phyloP scores from a whole-genome alignment of 495 filamentous ascomycete genomes.

The Pseudevernia furfuracea region DNA sequence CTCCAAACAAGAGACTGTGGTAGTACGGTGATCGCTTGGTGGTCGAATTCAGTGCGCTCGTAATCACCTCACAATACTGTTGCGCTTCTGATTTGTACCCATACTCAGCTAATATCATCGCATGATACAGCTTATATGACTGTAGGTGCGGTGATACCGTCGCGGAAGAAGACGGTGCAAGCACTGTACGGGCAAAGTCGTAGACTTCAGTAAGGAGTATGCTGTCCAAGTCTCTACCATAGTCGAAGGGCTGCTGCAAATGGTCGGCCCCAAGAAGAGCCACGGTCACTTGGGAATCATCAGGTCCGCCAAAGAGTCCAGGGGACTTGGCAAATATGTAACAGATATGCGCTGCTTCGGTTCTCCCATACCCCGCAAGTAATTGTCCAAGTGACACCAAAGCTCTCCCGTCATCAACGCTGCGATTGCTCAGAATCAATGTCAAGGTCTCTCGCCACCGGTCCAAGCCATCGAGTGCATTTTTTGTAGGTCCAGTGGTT shows the following conservation, averaged over 20 bases:
- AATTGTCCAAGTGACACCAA: conserved; percentile 75
- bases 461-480: conserved; percentile 75
- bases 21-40: conserved; percentile 81
- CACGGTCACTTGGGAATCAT: conserved; percentile 72
- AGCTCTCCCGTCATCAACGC: conserved; percentile 63
- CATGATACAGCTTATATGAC: conserved; percentile 82
- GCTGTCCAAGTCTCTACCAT: conserved; percentile 71
- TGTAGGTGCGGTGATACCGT: conserved; percentile 74
- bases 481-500: conserved; percentile 53
- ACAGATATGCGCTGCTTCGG: conserved; percentile 88
- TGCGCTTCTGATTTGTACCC: conserved; percentile 77
- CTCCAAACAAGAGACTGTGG: conserved; percentile 60
- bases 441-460: conserved; percentile 89
- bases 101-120: conserved; percentile 71
- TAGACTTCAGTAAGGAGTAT: conserved; percentile 87
- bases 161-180: conserved; percentile 45
- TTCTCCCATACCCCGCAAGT: conserved; percentile 76
- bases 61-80: conserved; percentile 83
- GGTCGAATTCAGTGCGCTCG: conserved; percentile 66
- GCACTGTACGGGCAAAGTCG: conserved; percentile 70
- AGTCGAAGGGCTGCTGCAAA: conserved; percentile 52
- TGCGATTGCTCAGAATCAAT: conserved; percentile 80
- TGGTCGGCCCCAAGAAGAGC: conserved; percentile 81
- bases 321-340: conserved; percentile 48
- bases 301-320: conserved; percentile 67